phyloP scores from a whole-genome alignment of 495 filamentous ascomycete genomes.

The Penicillium waksmanii region DNA sequence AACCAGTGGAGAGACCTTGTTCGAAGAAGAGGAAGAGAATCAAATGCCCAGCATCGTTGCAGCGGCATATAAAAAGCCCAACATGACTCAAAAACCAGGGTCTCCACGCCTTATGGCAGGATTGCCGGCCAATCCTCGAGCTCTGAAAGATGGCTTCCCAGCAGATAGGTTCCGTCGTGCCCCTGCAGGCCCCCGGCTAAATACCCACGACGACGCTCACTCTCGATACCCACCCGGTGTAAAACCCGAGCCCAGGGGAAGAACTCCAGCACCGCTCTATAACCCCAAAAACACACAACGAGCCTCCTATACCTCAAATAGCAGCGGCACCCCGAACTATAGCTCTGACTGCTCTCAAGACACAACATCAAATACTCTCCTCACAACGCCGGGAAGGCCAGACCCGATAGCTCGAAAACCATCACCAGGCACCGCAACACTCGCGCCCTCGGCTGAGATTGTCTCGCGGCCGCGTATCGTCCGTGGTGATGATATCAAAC shows the following conservation, averaged over 20 bases:
- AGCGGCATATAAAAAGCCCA: neutral
- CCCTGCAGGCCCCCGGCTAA: constrained; percentile 3
- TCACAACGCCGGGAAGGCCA: constrained; percentile 11
- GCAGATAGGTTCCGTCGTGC: constrained; percentile 21
- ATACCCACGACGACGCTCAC: neutral
- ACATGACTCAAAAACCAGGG: constrained; percentile 11
- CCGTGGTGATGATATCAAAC: constrained; percentile 41
- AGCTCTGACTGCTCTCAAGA: constrained; percentile 15
- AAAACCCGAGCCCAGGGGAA: constrained; percentile 1
- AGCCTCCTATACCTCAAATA: constrained; percentile 14
- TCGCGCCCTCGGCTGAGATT: constrained; percentile 31
- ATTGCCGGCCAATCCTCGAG: constrained; percentile 45
- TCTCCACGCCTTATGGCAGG: constrained; percentile 27
- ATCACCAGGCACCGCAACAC: constrained; percentile 10
- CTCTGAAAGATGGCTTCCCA: constrained; percentile 35
- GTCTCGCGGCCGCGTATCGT: constrained; percentile 41
- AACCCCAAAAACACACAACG: neutral
- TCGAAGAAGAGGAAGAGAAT: constrained; percentile 43
- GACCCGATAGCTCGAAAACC: constrained; percentile 3
- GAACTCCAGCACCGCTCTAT: constrained; percentile 9
- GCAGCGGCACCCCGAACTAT: constrained; percentile 13
- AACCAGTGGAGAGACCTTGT: constrained; percentile 39
- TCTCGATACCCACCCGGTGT: neutral
- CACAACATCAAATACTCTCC: constrained; percentile 16
- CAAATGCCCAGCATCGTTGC: constrained; percentile 4